Percentiles rank a stretch among this genome's conserved stretches.
These are phyloP conservation scores for Cyclospora cayetanensis DNA, from an alignment of 169 alveolate species.

Conservation along the genomic window DNA sequence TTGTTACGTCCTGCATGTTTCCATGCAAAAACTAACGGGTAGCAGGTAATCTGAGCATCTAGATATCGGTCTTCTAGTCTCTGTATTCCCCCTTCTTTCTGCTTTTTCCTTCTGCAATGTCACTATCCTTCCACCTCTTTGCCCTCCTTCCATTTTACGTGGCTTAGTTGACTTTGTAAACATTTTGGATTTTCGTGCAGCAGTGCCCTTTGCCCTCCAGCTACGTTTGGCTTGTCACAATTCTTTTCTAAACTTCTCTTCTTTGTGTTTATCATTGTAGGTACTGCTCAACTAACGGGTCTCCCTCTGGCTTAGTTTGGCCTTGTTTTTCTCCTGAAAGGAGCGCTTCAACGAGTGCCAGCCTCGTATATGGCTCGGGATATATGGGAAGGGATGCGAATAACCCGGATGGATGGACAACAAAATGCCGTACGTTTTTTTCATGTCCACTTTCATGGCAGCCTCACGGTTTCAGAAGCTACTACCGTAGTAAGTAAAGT, in stretches of 20 bases:
- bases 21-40: constrained; percentile 23
- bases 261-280: too few species aligned
- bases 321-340: not conserved
- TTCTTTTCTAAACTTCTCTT: too few species aligned
- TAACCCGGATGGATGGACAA: not conserved
- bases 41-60: not conserved
- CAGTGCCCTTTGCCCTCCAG: too few species aligned
- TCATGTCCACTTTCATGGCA: too few species aligned
- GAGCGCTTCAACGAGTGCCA: not conserved
- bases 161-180: too few species aligned
- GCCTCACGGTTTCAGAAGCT: too few species aligned
- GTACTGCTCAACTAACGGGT: not conserved
- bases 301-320: constrained; percentile 3
- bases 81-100: not conserved
- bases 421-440: not conserved
- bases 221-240: too few species aligned
- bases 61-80: too few species aligned
- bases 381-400: not conserved
- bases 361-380: not conserved
- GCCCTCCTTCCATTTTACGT: not conserved
- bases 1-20: constrained; percentile 11
- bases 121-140: not conserved
- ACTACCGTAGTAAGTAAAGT: too few species aligned
- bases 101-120: not conserved
- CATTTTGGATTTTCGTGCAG: too few species aligned